A percentile compares a stretch with the other conserved stretches of the same genome.
Conservation (phyloP, 2,329 filamentous ascomycete genomes). For the Aspergillus quadricinctus region DNA sequence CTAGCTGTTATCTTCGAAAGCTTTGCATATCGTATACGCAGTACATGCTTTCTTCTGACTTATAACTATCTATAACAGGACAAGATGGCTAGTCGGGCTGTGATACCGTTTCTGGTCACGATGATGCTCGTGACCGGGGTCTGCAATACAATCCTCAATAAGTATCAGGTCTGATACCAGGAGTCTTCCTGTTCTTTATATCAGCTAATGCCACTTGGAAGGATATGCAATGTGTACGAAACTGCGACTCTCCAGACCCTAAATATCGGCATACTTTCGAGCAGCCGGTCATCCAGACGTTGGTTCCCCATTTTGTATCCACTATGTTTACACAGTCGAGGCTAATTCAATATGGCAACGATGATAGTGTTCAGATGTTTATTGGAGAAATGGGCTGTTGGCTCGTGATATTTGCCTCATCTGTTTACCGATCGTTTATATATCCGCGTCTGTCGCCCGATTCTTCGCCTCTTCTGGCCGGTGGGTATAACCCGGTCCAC, state of each 20-base stretch:
- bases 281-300: constrained; percentile 92
- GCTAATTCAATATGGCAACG: background rate
- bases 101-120: constrained; percentile 79
- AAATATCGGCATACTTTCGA: constrained; percentile 72
- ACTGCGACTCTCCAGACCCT: constrained; percentile 71
- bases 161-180: constrained; percentile 69
- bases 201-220: constrained; percentile 12
- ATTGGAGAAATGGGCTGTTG: constrained; percentile 94
- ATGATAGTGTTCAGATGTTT: constrained; percentile 77
- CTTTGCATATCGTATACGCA: background rate
- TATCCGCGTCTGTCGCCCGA: constrained; percentile 36
- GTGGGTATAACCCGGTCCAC: constrained; percentile 64
- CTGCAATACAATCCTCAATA: constrained; percentile 94
- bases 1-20: background rate
- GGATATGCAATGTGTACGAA: constrained; percentile 95
- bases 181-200: background rate
- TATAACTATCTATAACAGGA: background rate
- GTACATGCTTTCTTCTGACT: background rate
- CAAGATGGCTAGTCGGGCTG: constrained; percentile 64
- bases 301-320: constrained; percentile 14
- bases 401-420: constrained; percentile 73
- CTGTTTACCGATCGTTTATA: constrained; percentile 59
- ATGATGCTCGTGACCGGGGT: constrained; percentile 98
- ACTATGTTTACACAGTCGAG: background rate
- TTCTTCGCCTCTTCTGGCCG: constrained; percentile 39